Evolutionary conservation across 352 stramenopile genomes (phyloP).

Genomic region (Pythium apleroticum): DNA sequence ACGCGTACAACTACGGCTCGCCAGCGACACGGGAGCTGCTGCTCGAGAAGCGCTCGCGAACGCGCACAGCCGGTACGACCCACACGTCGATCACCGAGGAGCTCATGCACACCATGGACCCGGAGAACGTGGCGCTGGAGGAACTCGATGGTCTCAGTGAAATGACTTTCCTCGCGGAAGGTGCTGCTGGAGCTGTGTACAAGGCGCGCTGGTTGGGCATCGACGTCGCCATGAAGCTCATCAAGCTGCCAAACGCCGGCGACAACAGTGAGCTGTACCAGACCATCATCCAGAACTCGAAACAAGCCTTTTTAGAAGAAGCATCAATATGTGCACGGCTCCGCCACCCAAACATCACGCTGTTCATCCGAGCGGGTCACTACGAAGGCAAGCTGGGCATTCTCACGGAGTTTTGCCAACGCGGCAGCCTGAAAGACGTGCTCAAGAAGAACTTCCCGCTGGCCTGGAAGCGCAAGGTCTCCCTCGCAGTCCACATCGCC

Average conservation of each 20-base stretch:
- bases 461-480: conserved; percentile 58
- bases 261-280: conserved; percentile 55
- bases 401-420: conserved; percentile 66
- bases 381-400: conserved; percentile 69
- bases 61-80: conserved; percentile 27
- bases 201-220: conserved; percentile 74
- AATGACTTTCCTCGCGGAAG: conserved; percentile 58
- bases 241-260: conserved; percentile 58
- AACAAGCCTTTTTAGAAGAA: conserved; percentile 65
- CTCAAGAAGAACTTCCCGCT: conserved; percentile 60
- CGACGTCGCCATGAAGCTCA: conserved; percentile 73
- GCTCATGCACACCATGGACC: conserved; percentile 41
- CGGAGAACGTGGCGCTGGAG: conserved; percentile 48
- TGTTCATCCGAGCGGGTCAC: conserved; percentile 66
- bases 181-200: conserved; percentile 57
- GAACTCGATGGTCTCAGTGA: conserved; percentile 60
- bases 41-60: conserved; percentile 23
- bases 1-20: conserved; percentile 52
- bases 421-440: conserved; percentile 70
- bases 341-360: conserved; percentile 67
- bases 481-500: conserved; percentile 55
- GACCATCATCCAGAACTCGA: conserved; percentile 69
- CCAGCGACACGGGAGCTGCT: conserved; percentile 20
- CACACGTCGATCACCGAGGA: conserved; percentile 35
- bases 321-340: conserved; percentile 58